Evolutionary conservation across 2,329 filamentous ascomycete species (phyloP), one percentile per base, ranked within the genome.

Genomic region (Paecilomyces formosus): DNA sequence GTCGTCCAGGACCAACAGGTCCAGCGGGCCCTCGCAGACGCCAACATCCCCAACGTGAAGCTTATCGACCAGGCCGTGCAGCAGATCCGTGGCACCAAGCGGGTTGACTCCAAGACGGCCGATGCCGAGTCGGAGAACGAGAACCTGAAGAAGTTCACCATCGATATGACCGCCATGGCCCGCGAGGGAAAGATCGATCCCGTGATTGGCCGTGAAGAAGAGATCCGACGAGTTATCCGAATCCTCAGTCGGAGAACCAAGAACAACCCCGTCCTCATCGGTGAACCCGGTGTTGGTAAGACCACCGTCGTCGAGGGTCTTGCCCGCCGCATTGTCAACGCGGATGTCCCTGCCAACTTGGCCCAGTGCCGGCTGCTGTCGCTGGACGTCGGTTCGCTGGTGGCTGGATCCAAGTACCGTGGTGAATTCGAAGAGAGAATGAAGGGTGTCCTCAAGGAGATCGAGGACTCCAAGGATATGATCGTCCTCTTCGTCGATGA

Each of bases 341-440:
- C 90, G 60, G 94, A 99, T 80, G 92, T 99, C 3, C 94, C 94
- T 35, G 92, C 96, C 72, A 97, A 97, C 68, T 82, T 99, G 57
- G 92, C 94, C 56, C 88, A 90, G 60, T 99, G 94, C 83, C 94
- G 89, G 74, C 82, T 99, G 60, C 86, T 99, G 58, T 97, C 94
- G 3, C 86, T 99, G 53, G 94, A 99, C 70, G 93, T 99, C 54
- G 94, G 94, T 67, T 89, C 93, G 24, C 81, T 99, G 58, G 93
- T 99, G 63, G 94, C 94, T 59, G 94, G 94, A 65, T 97, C 92
- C 84, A 99, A 99, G 78, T 99, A 95, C 79, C 88, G 94, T 55
- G 94, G 94, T 79, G 94, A 99, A 74, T 99, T 99, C 60, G 94
- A 99, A 74, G 94, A 99, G 81, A 86, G 94, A 66, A 97, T 99